Evolutionary conservation across 208 protist species (phyloP).

Genomic region (Naegleria lovaniensis): DNA sequence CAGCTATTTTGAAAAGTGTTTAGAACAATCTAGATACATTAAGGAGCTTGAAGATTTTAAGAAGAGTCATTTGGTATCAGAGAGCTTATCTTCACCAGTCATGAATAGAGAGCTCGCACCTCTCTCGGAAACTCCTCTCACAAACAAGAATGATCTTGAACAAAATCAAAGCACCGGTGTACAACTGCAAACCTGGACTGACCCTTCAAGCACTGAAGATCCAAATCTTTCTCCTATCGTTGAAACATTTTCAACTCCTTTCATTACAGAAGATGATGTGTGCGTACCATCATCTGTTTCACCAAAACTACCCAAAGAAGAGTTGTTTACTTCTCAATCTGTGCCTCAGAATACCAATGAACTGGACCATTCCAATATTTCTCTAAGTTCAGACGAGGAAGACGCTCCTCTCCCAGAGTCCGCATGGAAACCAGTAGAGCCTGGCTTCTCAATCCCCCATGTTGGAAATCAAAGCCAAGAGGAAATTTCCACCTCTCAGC

Average conservation of each 20-base stretch:
- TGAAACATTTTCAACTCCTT: neutral
- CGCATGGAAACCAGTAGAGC: neutral
- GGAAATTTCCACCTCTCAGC: no score
- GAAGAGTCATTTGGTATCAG: neutral
- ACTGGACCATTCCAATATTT: neutral
- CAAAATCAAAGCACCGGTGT: no score
- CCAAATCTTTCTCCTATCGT: neutral
- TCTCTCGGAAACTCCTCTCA: neutral
- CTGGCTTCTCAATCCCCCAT: neutral
- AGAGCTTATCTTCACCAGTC: neutral
- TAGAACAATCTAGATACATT: conserved; percentile 17
- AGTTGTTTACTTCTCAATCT: neutral
- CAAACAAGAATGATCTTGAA: neutral
- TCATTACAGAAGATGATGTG: neutral
- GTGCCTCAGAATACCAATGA: neutral
- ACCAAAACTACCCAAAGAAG: neutral
- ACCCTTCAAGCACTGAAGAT: neutral
- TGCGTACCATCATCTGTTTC: neutral
- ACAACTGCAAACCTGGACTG: no score
- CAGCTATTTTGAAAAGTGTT: neutral
- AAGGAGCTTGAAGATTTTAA: neutral
- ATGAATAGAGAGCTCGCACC: neutral
- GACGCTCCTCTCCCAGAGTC: neutral
- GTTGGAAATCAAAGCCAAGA: neutral
- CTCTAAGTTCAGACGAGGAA: neutral